Conservation (phyloP, 139 green algal species). For the Yamagishiella unicocca region DNA sequence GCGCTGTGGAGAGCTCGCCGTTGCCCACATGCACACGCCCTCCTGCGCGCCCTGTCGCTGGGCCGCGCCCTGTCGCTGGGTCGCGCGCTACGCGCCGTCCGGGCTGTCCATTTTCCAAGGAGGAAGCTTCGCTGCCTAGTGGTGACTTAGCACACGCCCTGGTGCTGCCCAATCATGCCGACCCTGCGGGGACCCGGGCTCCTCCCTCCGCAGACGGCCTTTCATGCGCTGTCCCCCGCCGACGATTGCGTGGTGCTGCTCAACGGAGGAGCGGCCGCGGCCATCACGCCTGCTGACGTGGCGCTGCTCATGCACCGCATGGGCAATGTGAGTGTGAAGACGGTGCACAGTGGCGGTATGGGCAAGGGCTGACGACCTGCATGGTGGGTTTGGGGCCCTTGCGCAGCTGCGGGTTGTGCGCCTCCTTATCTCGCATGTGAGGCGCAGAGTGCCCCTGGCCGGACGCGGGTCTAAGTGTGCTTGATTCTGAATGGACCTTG, state of each 20-base stretch:
- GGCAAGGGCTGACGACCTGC: too few species aligned
- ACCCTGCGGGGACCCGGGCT: neutral
- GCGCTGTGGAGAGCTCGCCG: too few species aligned
- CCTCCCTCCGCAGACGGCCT: neutral
- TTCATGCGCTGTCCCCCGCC: neutral
- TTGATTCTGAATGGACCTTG: too few species aligned
- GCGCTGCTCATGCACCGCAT: slow-evolving; percentile 41
- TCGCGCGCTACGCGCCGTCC: neutral
- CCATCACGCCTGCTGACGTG: slow-evolving; percentile 2
- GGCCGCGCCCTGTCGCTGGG: too few species aligned
- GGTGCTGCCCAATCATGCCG: neutral
- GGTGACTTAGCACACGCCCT: neutral
- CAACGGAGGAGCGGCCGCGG: neutral
- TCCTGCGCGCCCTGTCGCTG: too few species aligned
- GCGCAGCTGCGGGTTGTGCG: too few species aligned
- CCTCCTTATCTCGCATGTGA: too few species aligned
- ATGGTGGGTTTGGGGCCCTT: too few species aligned
- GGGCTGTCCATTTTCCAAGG: neutral
- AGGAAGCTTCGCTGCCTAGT: neutral
- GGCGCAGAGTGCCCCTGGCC: too few species aligned
- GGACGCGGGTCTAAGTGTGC: too few species aligned
- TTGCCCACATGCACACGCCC: too few species aligned
- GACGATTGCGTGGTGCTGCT: slow-evolving; percentile 30
- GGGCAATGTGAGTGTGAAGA: slow-evolving; percentile 8
- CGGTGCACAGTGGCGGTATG: too few species aligned